Conservation (phyloP, 2,329 filamentous ascomycete genomes). For the Cladosporium colombiae region DNA sequence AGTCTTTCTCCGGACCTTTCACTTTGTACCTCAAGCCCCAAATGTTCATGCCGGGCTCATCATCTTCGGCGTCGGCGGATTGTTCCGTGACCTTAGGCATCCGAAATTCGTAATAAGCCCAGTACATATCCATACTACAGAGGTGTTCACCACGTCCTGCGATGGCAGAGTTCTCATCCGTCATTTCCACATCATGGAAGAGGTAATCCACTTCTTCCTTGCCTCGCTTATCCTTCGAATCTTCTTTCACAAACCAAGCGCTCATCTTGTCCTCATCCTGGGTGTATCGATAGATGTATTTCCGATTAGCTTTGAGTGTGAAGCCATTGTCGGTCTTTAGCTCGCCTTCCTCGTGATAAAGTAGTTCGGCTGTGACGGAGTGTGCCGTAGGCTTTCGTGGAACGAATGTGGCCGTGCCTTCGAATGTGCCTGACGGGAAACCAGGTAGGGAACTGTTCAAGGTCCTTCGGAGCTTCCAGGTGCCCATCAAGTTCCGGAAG, state of each 20-base stretch:
- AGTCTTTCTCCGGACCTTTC: slow-evolving; percentile 41
- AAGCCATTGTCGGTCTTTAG: slow-evolving; percentile 40
- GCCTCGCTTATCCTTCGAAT: slow-evolving; percentile 50
- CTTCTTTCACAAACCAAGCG: slow-evolving; percentile 74
- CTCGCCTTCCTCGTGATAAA: slow-evolving; percentile 40
- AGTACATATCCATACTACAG: slow-evolving; percentile 71
- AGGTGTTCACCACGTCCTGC: slow-evolving; percentile 67
- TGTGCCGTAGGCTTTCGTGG: slow-evolving; percentile 33
- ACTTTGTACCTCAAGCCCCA: slow-evolving; percentile 41
- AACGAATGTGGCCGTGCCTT: slow-evolving; percentile 38
- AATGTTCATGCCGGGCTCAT: slow-evolving; percentile 30
- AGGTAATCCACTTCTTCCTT: slow-evolving; percentile 63
- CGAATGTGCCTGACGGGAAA: slow-evolving; percentile 40
- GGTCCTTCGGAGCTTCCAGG: slow-evolving; percentile 37
- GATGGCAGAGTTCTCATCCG: slow-evolving; percentile 51
- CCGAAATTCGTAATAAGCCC: slow-evolving; percentile 68
- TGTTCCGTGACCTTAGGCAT: slow-evolving; percentile 32
- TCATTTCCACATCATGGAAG: slow-evolving; percentile 73
- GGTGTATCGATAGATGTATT: slow-evolving; percentile 74
- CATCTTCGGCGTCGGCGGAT: slow-evolving; percentile 22
- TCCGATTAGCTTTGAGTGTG: slow-evolving; percentile 61
- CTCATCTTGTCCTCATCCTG: slow-evolving; percentile 63
- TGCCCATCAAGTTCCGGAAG: slow-evolving; percentile 37
- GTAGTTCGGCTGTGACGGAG: slow-evolving; percentile 34
- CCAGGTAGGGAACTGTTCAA: slow-evolving; percentile 37